Evolutionary conservation across 805 yeast species (phyloP).

Genomic region (Debaryomyces tyrocola): DNA sequence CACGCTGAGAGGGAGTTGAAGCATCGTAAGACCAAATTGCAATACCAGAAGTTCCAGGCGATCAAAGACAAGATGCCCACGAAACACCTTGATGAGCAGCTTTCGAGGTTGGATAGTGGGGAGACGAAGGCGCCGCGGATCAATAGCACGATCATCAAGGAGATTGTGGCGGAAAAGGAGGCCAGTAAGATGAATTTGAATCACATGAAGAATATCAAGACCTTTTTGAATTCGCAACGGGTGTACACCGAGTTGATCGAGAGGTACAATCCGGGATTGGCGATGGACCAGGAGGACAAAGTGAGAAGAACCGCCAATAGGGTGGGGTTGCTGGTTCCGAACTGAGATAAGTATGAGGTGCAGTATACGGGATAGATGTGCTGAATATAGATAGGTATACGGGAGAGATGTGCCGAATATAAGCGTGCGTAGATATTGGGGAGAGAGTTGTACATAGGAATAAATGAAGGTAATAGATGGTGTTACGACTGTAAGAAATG

Average conservation of each 20-base stretch:
- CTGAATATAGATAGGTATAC: no score
- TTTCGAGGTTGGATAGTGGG: slow-evolving; percentile 18
- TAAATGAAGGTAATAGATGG: no score
- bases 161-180: slow-evolving; percentile 5
- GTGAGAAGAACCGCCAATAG: slow-evolving; percentile 77
- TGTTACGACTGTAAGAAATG: no score
- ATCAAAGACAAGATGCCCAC: slow-evolving; percentile 36
- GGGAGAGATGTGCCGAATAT: no score
- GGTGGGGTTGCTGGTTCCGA: slow-evolving; percentile 71
- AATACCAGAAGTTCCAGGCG: slow-evolving; percentile 49
- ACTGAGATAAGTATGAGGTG: background rate
- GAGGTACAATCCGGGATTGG: slow-evolving; percentile 83
- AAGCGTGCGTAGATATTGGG: no score
- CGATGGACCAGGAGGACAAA: slow-evolving; percentile 74
- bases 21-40: slow-evolving; percentile 46
- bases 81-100: slow-evolving; percentile 31
- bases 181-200: slow-evolving; percentile 14
- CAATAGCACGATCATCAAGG: slow-evolving; percentile 7
- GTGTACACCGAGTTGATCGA: slow-evolving; percentile 76
- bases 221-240: slow-evolving; percentile 70
- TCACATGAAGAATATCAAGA: slow-evolving; percentile 58
- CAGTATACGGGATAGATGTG: no score
- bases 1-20: slow-evolving; percentile 42
- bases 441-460: no score
- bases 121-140: slow-evolving; percentile 3